Evolutionary conservation across 2,329 filamentous ascomycete genomes (phyloP).

Genomic region (Huntiella savannae): DNA sequence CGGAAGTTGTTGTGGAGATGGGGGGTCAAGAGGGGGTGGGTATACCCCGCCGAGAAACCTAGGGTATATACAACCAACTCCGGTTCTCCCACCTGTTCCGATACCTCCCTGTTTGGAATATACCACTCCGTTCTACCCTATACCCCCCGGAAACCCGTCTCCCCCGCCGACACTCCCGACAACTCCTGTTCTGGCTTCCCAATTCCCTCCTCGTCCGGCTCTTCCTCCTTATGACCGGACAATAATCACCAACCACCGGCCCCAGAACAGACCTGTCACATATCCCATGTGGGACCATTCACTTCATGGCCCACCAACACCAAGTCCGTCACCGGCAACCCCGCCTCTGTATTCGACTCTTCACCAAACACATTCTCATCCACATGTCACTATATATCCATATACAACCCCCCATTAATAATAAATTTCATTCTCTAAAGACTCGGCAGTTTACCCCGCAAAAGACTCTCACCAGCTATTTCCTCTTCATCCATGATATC

Average conservation of each 20-base stretch:
- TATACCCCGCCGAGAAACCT: no score
- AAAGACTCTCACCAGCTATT: not conserved
- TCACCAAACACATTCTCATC: not conserved
- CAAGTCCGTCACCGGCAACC: not conserved
- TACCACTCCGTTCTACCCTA: no score
- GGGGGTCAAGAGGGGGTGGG: no score
- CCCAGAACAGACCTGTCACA: not conserved
- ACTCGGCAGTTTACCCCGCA: not conserved
- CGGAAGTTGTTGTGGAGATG: no score
- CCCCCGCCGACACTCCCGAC: not conserved
- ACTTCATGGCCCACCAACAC: not conserved
- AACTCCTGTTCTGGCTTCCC: not conserved
- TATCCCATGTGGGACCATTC: not conserved
- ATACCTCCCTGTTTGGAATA: no score
- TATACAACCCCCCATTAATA: not conserved
- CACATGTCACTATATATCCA: not conserved
- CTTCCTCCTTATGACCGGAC: not conserved
- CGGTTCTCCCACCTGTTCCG: no score
- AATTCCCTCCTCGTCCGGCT: not conserved
- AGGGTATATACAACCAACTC: no score
- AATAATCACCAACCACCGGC: not conserved
- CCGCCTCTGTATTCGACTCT: not conserved
- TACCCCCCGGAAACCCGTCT: not conserved
- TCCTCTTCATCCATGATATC: not conserved
- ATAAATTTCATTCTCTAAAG: not conserved